Evolutionary conservation across 2,329 filamentous ascomycete species (phyloP).

Genomic region (Teratosphaeria nubilosa): DNA sequence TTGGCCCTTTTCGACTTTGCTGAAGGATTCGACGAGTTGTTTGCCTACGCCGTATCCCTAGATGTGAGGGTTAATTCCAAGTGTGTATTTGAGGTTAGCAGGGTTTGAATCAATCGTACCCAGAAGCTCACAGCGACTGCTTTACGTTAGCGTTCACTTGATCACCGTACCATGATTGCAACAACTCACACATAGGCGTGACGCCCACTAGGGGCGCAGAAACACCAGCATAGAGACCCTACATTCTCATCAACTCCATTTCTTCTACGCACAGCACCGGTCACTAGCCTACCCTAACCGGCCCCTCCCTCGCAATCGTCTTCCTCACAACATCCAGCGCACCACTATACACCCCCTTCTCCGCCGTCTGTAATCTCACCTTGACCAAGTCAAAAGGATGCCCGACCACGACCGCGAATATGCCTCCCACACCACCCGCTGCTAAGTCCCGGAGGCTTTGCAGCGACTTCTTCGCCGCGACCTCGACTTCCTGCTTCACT

Average conservation of each 20-base stretch:
- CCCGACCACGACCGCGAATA: conserved; percentile 85
- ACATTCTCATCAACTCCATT: conserved; percentile 8
- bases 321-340: conserved; percentile 87
- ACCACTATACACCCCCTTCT: conserved; percentile 80
- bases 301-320: conserved; percentile 76
- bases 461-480: conserved; percentile 44
- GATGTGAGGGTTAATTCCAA: conserved; percentile 1
- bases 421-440: conserved; percentile 83
- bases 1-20: conserved; percentile 55
- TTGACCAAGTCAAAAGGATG: conserved; percentile 98
- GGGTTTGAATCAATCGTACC: conserved; percentile 28
- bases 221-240: conserved; percentile 92
- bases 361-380: conserved; percentile 90
- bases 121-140: conserved; percentile 58
- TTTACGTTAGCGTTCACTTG: conserved; percentile 8
- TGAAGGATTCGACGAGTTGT: conserved; percentile 62
- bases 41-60: conserved; percentile 96
- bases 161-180: not conserved
- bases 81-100: not conserved
- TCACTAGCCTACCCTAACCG: conserved; percentile 41
- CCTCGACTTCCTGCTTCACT: conserved; percentile 43
- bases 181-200: conserved; percentile 88
- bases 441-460: conserved; percentile 68
- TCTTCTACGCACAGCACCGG: not conserved
- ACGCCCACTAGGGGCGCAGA: conserved; percentile 90